Conservation (phyloP, 208 protist genomes). For the Trypanosoma lewisi region DNA sequence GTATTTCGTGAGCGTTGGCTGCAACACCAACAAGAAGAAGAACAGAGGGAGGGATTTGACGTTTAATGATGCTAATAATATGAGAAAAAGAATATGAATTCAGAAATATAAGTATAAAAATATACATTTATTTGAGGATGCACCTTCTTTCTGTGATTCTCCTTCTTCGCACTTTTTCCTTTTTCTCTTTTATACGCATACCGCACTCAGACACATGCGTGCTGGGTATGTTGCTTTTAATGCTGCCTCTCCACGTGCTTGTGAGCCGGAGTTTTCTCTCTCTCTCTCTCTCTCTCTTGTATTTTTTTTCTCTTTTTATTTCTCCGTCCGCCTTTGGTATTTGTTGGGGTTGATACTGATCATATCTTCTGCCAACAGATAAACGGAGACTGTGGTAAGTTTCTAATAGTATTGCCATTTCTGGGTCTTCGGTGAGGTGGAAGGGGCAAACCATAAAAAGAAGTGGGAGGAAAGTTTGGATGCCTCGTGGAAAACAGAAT, state of each 20-base stretch:
- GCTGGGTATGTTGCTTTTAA: background rate
- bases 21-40: background rate
- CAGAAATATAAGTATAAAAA: background rate
- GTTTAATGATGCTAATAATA: background rate
- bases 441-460: too few relatives aligned
- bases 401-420: background rate
- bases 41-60: background rate
- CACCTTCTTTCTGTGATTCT: background rate
- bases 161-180: slow-evolving; percentile 9
- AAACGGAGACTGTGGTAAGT: background rate
- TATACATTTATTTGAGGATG: background rate
- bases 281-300: background rate
- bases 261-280: background rate
- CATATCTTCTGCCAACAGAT: too few relatives aligned
- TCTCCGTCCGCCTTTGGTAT: too few relatives aligned
- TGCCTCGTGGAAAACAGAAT: background rate
- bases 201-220: background rate
- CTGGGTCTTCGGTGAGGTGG: too few relatives aligned
- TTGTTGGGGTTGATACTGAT: too few relatives aligned
- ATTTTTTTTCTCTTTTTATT: background rate
- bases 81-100: slow-evolving; percentile 1
- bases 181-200: background rate
- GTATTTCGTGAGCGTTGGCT: slow-evolving; percentile 42
- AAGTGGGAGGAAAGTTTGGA: background rate
- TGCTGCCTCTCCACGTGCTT: background rate